Base-by-base conservation (phyloP, 257 asterid genomes). In the Striga asiatica region DNA sequence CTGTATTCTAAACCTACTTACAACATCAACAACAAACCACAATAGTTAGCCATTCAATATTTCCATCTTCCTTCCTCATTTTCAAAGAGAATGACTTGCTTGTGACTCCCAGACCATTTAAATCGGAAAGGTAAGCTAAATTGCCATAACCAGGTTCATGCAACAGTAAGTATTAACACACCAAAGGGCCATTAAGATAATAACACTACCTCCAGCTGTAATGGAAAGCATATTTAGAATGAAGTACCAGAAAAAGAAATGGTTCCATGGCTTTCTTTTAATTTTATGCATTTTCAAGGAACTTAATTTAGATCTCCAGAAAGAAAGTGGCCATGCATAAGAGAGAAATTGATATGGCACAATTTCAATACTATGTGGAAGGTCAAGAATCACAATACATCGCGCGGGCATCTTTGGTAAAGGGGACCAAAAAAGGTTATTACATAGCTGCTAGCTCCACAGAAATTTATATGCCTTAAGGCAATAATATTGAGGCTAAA, bases 201-300 rank as follows among this genome's bases (percentile, higher is more conserved):
- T 20, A 54, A 28, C 57, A 32, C 10, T 46, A 59, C 22, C 37
- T 60, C 61, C 47, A 58, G n/a, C n/a, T n/a, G n/a, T n/a, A n/a
- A 24, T 12, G 41, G 54, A 25, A 53, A 42, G 31, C 16, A 47
- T 48, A 25, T 13, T 8, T 52, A 22, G 8, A 66, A 25, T 29
- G 5, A 9, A 47, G 58, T 11, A 45, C 28, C 17, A 58, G 35
- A 42, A 41, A 53, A 56, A 17, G 16, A 56, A 51, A 28, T 48
- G 66, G 34, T 62, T 35, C 14, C 12, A 21, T 50, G 24, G 32
- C 43, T 42, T 14, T 41, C 58, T 50, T 31, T 58, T 42, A 18
- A 42, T 17, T 16, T 42, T 53, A 19, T 9, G 51, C 34, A 47
- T 62, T 31, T 58, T 45, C 22, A 25, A 39, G 42, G 53, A 54